Evolutionary conservation across 169 alveolate genomes (phyloP), one percentile per base, ranked within the genome.

Genomic region (Plasmodium coatneyi): DNA sequence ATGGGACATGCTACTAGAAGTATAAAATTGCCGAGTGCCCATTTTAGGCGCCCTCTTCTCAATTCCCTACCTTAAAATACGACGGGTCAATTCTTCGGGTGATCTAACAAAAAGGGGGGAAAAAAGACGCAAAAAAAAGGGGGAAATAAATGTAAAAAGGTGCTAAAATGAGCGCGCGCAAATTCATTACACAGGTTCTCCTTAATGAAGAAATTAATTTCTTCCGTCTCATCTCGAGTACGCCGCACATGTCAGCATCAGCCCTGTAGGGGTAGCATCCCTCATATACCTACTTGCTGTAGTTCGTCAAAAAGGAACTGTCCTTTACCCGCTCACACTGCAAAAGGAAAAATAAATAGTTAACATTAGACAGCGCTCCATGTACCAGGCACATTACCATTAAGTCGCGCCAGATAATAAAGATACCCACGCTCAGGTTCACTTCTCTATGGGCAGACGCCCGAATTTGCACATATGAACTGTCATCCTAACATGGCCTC

Each of bases 31-130:
- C 5, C 5, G 12, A 0, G 19, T 30, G 28, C 82, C 19, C 16
- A 19, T 80, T 41, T 80, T 80, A 22, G 16, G 74, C 60, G 60
- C 34, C n/a, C 60, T 28, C 14, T 83, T 70, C 49, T 12, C 43
- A 3, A 32, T 52, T 41, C 46, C 54, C n/a, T 86, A 86, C 93
- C 93, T 86, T 70, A 86, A 74, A 30, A 86, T 70, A 76, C 93
- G 93, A 46, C 72, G 19, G 32, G 74, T 72, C 39, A 60, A 32
- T 52, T 49, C 79, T 32, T 52, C 5, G 41, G 52, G 28, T 34
- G 16, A 32, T 74, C 93, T 86, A 66, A n/a, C 72, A 86, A 76
- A 86, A 76, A 56, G 3, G 43, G 43, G 41, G 25, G 34, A 25
- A 80, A 84, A 71, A 86, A 76, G 80, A 32, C 36, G 32, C 41